phyloP scores from a whole-genome alignment of 2,329 filamentous ascomycete species.

The Aspergillus pseudoviridinutans region DNA sequence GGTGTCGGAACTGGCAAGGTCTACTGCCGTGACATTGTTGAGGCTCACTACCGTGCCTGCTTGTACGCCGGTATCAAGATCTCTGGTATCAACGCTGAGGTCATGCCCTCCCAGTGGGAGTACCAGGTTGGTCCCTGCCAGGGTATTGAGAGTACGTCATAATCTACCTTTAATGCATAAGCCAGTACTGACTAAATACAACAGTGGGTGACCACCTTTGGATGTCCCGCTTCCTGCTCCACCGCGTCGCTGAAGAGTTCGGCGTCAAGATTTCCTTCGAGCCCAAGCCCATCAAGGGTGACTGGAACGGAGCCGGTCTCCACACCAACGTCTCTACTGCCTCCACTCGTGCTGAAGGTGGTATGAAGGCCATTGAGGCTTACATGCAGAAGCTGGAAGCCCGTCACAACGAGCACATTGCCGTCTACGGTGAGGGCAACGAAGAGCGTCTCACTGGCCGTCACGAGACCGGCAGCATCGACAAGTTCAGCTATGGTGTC shows the following conservation, averaged over 20 bases:
- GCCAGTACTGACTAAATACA: slow-evolving; percentile 22
- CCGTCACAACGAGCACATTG: slow-evolving; percentile 79
- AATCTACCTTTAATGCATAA: neutral
- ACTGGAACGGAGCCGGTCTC: slow-evolving; percentile 96
- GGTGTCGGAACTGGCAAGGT: slow-evolving; percentile 97
- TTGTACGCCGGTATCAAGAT: slow-evolving; percentile 88
- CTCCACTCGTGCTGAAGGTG: slow-evolving; percentile 83
- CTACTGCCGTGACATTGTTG: slow-evolving; percentile 95
- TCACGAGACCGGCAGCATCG: slow-evolving; percentile 92
- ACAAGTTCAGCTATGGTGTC: slow-evolving; percentile 89
- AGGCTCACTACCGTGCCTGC: slow-evolving; percentile 88
- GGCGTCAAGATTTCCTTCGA: slow-evolving; percentile 92
- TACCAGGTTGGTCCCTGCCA: slow-evolving; percentile 91
- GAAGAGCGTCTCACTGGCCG: slow-evolving; percentile 86
- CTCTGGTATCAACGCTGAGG: slow-evolving; percentile 97
- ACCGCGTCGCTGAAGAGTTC: slow-evolving; percentile 92
- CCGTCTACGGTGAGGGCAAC: slow-evolving; percentile 94
- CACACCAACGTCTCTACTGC: slow-evolving; percentile 92
- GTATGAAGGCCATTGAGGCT: slow-evolving; percentile 91
- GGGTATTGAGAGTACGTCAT: slow-evolving; percentile 71
- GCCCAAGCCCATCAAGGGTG: slow-evolving; percentile 90
- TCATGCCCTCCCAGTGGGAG: slow-evolving; percentile 98
- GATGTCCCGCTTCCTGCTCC: slow-evolving; percentile 83
- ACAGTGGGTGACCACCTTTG: slow-evolving; percentile 93
- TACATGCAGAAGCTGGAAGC: slow-evolving; percentile 78